Conservation (phyloP, 108 stramenopile species). For the Conticribra guillardii region DNA sequence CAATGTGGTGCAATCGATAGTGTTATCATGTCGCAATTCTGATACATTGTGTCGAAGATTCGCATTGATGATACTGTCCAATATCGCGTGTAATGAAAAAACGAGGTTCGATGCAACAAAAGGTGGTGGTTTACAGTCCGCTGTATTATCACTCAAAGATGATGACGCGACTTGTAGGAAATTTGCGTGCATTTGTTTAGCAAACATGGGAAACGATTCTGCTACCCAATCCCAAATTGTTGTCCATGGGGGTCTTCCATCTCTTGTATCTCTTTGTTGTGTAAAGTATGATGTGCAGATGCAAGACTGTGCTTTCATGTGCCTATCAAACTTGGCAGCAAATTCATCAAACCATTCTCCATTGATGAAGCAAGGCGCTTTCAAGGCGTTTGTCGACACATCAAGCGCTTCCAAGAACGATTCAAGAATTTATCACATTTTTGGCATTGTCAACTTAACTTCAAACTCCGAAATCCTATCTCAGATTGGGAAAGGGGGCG, state of each 20-base stretch:
- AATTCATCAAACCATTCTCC: constrained; percentile 67
- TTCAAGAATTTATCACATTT: constrained; percentile 56
- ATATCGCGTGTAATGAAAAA: constrained; percentile 69
- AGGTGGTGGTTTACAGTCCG: constrained; percentile 77
- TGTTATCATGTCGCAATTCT: constrained; percentile 43
- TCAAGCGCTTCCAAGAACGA: constrained; percentile 34
- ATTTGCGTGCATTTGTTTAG: constrained; percentile 71
- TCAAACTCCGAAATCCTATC: constrained; percentile 63
- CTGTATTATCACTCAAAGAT: constrained; percentile 60
- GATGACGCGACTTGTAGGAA: constrained; percentile 56
- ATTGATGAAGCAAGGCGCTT: constrained; percentile 47
- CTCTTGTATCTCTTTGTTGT: constrained; percentile 39
- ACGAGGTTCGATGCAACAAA: constrained; percentile 59
- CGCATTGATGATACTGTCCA: constrained; percentile 74
- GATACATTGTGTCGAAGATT: constrained; percentile 74
- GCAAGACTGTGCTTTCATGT: constrained; percentile 58
- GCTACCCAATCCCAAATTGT: constrained; percentile 74
- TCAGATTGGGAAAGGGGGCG: constrained; percentile 61
- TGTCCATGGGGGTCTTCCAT: constrained; percentile 70
- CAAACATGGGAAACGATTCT: constrained; percentile 77
- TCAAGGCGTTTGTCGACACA: constrained; percentile 46
- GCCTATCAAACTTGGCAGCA: constrained; percentile 69
- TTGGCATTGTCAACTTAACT: constrained; percentile 74
- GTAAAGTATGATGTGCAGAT: constrained; percentile 36
- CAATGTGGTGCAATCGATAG: constrained; percentile 50